A percentile compares a stretch with the other conserved stretches of the same genome.
Evolutionary conservation across 768 basidiomycete genomes (phyloP).

Genomic region (Russula olivacea): DNA sequence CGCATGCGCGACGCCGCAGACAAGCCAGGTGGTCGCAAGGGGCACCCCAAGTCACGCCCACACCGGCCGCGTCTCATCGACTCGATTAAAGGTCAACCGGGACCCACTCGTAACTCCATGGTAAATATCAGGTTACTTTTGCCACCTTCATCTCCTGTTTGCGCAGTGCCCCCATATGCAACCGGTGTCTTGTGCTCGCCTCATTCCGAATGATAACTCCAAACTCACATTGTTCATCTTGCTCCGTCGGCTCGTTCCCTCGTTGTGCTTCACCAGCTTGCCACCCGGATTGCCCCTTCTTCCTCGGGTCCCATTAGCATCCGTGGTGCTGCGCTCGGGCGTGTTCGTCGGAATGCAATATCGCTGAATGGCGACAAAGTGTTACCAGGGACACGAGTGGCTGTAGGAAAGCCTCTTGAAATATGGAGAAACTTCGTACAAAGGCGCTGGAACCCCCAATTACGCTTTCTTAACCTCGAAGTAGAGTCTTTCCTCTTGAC

Average conservation of each 20-base stretch:
- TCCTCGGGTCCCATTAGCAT: constrained; percentile 51
- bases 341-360: constrained; percentile 56
- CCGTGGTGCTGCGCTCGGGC: constrained; percentile 58
- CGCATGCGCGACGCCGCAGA: constrained; percentile 66
- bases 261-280: constrained; percentile 35
- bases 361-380: constrained; percentile 27
- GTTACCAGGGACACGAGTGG: constrained; percentile 25
- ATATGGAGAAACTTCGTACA: constrained; percentile 73
- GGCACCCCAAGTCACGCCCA: constrained; percentile 51
- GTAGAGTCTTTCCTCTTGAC: constrained; percentile 30
- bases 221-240: constrained; percentile 39
- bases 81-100: constrained; percentile 46
- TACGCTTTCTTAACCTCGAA: constrained; percentile 74
- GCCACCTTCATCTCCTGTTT: constrained; percentile 23
- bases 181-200: constrained; percentile 26
- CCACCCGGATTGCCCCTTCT: constrained; percentile 36
- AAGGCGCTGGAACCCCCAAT: constrained; percentile 63
- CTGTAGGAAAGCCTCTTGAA: constrained; percentile 44
- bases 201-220: constrained; percentile 30
- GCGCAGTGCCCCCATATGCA: constrained; percentile 22
- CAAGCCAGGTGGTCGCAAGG: constrained; percentile 71
- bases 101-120: constrained; percentile 47
- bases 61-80: constrained; percentile 60
- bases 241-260: constrained; percentile 35
- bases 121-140: constrained; percentile 56